Evolutionary conservation across 495 filamentous ascomycete species (phyloP), one percentile per base, ranked within the genome.

Genomic region (Penicillium antarcticum): DNA sequence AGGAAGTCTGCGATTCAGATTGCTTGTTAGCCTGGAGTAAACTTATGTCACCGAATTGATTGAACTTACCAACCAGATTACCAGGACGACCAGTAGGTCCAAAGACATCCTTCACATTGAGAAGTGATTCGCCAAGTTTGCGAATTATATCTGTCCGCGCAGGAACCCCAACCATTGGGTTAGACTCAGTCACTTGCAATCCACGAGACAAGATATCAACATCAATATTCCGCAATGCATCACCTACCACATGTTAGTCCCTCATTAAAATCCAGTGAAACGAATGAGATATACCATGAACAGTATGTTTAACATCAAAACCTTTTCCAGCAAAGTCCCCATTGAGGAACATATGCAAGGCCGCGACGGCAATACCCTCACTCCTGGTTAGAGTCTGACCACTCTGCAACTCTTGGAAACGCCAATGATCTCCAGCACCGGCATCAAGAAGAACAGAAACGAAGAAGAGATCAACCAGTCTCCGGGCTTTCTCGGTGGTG

Each of bases 371-470:
- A 35, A 84, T 80, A 11, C 80, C 80, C 49, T 84, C 80, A 50
- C 79, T 82, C n/a, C 80, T 64, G 5, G 63, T 70, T 45, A 77
- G 80, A 1, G 68, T 49, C 31, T 68, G 60, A 13, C 71, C 77
- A 6, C 71, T 76, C 31, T 67, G 70, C 7, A 78, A 76, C 57
- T 80, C 80, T 1, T 65, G 70, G 51, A 78, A 84, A 3, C 66
- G 65, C 91, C 91, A 96, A 21, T 74, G 69, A 12, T 86, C 87
- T 19, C 91, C 91, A 1, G 91, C 89, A 4, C 91, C 91, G 4
- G 91, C 91, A 66, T 96, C 91, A 5, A 96, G 80, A 37, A 96
- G 75, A 13, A 96, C 91, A n/a, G 90, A 92, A 48, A 95, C 86
- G 40, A 95, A 75, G 71, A 95, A 95, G 13, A 96, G 76, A 61